Evolutionary conservation across 2,329 filamentous ascomycete species (phyloP).

Genomic region (Pseudopithomyces maydicus): DNA sequence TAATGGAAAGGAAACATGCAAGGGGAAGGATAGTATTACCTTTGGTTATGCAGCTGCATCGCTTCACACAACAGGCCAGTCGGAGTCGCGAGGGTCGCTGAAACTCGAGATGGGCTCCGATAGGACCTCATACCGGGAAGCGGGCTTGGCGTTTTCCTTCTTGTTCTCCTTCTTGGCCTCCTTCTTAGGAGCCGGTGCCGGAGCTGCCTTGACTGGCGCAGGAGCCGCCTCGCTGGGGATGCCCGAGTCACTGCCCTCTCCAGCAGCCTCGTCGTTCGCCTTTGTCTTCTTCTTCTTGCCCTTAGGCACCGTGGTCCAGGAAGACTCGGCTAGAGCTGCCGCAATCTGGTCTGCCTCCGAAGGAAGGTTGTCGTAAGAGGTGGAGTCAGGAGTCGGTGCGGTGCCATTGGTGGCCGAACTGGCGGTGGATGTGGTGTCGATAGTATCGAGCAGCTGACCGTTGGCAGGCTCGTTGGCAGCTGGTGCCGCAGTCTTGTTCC

Average conservation of each 20-base stretch:
- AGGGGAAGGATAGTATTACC: background rate
- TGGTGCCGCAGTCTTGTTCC: constrained; percentile 49
- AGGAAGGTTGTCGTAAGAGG: constrained; percentile 56
- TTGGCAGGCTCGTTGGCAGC: constrained; percentile 25
- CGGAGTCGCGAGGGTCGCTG: constrained; percentile 44
- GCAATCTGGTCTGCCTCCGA: constrained; percentile 67
- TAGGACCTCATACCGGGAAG: constrained; percentile 37
- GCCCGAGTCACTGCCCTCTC: constrained; percentile 43
- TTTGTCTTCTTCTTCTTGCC: constrained; percentile 61
- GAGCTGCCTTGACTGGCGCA: constrained; percentile 27
- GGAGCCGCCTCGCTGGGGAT: constrained; percentile 18
- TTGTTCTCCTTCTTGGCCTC: constrained; percentile 21
- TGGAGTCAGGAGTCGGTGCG: constrained; percentile 43
- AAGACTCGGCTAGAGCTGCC: constrained; percentile 56
- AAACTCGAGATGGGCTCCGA: constrained; percentile 29
- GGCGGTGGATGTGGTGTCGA: constrained; percentile 51
- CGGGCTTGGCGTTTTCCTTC: constrained; percentile 24
- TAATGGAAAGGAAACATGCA: background rate
- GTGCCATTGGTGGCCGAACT: constrained; percentile 49
- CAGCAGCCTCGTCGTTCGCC: constrained; percentile 48
- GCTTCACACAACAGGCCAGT: constrained; percentile 47
- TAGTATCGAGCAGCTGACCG: constrained; percentile 55
- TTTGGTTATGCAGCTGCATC: background rate
- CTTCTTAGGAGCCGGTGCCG: constrained; percentile 25
- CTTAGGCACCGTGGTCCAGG: constrained; percentile 66